phyloP scores from a whole-genome alignment of 768 basidiomycete species.

The Symmetrospora coprosmae region DNA sequence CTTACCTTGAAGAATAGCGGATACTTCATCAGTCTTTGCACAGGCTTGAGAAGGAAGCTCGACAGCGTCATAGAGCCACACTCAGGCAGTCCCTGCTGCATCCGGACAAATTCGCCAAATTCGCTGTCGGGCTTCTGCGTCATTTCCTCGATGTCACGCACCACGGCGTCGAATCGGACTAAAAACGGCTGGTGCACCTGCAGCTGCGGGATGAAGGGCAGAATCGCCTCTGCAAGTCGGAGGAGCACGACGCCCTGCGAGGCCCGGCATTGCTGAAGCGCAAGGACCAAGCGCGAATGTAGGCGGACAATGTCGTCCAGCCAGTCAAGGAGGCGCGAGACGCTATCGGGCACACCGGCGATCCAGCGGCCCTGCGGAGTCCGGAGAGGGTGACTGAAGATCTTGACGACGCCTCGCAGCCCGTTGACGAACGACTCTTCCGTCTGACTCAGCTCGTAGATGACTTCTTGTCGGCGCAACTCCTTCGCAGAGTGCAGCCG shows the following conservation, averaged over 20 bases:
- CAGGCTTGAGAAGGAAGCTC: conserved; percentile 58
- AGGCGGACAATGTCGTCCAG: conserved; percentile 70
- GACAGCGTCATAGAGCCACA: conserved; percentile 54
- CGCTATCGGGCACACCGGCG: conserved; percentile 54
- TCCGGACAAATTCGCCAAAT: conserved; percentile 68
- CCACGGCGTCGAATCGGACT: conserved; percentile 53
- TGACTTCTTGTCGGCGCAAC: conserved; percentile 51
- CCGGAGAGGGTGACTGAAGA: conserved; percentile 66
- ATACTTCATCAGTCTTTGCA: conserved; percentile 56
- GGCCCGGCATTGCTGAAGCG: conserved; percentile 37
- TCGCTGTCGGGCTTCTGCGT: conserved; percentile 47
- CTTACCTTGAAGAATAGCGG: conserved; percentile 60
- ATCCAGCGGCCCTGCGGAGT: conserved; percentile 63
- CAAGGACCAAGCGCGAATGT: conserved; percentile 50
- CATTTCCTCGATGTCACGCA: conserved; percentile 45
- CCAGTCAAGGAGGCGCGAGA: conserved; percentile 69
- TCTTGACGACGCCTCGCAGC: conserved; percentile 51
- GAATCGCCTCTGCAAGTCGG: conserved; percentile 49
- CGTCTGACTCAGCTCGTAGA: conserved; percentile 54
- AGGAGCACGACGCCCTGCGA: conserved; percentile 42
- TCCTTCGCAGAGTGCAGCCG: conserved; percentile 44
- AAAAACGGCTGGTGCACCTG: conserved; percentile 82
- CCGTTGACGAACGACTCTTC: conserved; percentile 57
- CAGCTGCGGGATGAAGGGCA: conserved; percentile 50
- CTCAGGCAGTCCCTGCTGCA: conserved; percentile 44